Conservation (phyloP, 768 basidiomycete species). For the Tephrocybe rancida region DNA sequence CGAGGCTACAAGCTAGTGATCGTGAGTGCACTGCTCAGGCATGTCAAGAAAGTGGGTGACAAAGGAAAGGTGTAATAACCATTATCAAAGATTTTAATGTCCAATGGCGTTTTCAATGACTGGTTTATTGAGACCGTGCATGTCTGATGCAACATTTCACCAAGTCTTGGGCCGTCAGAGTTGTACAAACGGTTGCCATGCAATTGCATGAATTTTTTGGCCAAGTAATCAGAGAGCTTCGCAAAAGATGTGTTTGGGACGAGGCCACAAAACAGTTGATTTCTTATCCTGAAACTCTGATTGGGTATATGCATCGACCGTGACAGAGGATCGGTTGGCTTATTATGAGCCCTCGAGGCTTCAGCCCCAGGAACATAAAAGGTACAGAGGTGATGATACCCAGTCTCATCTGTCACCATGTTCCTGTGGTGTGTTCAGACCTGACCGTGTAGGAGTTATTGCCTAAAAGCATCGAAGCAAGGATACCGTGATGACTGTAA, state of each 20-base stretch:
- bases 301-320: background rate
- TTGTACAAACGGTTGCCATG: too few relatives aligned
- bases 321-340: background rate
- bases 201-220: too few relatives aligned
- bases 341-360: background rate
- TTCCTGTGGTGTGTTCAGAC: slow-evolving; percentile 6
- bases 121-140: background rate
- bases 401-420: background rate
- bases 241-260: too few relatives aligned
- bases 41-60: too few relatives aligned
- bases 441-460: slow-evolving; percentile 8
- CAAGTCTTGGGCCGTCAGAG: too few relatives aligned
- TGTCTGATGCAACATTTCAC: background rate
- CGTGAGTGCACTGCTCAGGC: too few relatives aligned
- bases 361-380: slow-evolving; percentile 14
- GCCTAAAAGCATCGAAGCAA: background rate
- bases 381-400: slow-evolving; percentile 4
- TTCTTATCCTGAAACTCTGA: background rate
- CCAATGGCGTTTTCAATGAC: background rate
- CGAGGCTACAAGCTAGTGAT: too few relatives aligned
- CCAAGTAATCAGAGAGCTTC: too few relatives aligned
- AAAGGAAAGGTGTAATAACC: too few relatives aligned
- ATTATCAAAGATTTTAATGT: background rate
- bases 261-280: too few relatives aligned
- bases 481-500: background rate